Evolutionary conservation across 228 moss, liverwort and hornwort genomes (phyloP).

Genomic region (Sphagnum magellanicum): DNA sequence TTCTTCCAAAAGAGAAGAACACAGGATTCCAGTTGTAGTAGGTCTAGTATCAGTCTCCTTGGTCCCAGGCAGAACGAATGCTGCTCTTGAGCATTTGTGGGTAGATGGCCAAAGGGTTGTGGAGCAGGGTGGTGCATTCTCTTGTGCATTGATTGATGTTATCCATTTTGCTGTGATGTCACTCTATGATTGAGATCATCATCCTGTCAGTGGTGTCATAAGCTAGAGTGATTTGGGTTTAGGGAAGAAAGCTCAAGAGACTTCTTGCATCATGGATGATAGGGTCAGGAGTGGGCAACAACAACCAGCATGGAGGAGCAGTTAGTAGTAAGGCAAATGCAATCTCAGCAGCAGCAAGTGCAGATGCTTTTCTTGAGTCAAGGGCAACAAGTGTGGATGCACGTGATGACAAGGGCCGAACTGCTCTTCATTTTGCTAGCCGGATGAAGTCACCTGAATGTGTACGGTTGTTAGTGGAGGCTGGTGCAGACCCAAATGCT

Average conservation of each 20-base stretch:
- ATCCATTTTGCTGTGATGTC: no score
- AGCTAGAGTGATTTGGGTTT: neutral
- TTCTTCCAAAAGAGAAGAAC: no score
- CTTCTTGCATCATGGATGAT: neutral
- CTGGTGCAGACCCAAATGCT: conserved; percentile 29
- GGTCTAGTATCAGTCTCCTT: no score
- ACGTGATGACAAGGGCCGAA: conserved; percentile 23
- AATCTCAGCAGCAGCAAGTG: conserved; percentile 4
- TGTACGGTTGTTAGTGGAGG: conserved; percentile 22
- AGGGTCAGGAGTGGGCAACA: conserved; percentile 27
- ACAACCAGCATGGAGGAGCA: neutral
- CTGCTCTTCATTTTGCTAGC: conserved; percentile 33
- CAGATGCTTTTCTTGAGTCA: conserved; percentile 10
- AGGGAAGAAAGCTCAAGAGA: neutral
- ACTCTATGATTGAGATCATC: no score
- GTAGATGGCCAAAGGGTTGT: neutral
- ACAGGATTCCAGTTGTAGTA: no score
- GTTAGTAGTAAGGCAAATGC: conserved; percentile 4
- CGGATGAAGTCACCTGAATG: conserved; percentile 16
- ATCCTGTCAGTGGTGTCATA: no score
- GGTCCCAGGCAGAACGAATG: no score
- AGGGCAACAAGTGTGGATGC: conserved; percentile 21
- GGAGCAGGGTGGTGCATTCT: neutral
- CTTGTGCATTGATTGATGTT: neutral
- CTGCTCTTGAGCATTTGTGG: no score